Conservation (phyloP, 2,329 filamentous ascomycete species). For the Helminthosporium solani region DNA sequence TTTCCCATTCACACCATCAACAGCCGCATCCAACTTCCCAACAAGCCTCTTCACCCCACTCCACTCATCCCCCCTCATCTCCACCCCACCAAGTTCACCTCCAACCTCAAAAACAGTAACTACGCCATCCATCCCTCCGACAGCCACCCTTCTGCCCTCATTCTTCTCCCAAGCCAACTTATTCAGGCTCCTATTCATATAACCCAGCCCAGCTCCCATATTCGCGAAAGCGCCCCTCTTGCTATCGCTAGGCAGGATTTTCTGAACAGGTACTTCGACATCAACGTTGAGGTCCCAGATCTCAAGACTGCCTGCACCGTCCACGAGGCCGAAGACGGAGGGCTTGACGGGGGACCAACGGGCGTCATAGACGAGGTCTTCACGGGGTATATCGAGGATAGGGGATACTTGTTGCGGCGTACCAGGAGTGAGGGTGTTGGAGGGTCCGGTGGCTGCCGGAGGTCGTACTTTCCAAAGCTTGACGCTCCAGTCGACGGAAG, state of each 20-base stretch:
- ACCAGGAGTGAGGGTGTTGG: slow-evolving; percentile 43
- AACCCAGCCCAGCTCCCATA: slow-evolving; percentile 50
- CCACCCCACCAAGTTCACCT: slow-evolving; percentile 76
- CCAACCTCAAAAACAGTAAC: slow-evolving; percentile 93
- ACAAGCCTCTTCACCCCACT: slow-evolving; percentile 87
- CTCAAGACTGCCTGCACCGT: slow-evolving; percentile 88
- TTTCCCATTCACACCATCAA: slow-evolving; percentile 27
- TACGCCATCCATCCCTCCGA: slow-evolving; percentile 87
- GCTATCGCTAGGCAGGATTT: slow-evolving; percentile 67
- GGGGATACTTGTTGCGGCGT: slow-evolving; percentile 62
- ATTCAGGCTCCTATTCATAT: slow-evolving; percentile 84
- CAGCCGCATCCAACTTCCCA: slow-evolving; percentile 63
- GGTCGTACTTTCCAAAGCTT: slow-evolving; percentile 94
- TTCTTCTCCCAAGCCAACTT: slow-evolving; percentile 91
- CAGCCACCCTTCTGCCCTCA: slow-evolving; percentile 83
- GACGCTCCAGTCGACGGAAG: slow-evolving; percentile 93
- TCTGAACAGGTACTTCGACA: slow-evolving; percentile 85
- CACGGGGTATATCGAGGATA: slow-evolving; percentile 84
- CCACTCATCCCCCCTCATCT: slow-evolving; percentile 89
- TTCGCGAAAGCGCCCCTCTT: slow-evolving; percentile 36
- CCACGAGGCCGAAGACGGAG: slow-evolving; percentile 90
- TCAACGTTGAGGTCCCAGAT: slow-evolving; percentile 94
- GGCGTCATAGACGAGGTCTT: slow-evolving; percentile 96
- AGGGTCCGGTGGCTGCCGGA: slow-evolving; percentile 64
- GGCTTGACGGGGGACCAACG: slow-evolving; percentile 94